A percentile compares a stretch with the other conserved stretches of the same genome.
Conservation (phyloP, 371 early-diverging fungal genomes). For the Mortierella sp. region DNA sequence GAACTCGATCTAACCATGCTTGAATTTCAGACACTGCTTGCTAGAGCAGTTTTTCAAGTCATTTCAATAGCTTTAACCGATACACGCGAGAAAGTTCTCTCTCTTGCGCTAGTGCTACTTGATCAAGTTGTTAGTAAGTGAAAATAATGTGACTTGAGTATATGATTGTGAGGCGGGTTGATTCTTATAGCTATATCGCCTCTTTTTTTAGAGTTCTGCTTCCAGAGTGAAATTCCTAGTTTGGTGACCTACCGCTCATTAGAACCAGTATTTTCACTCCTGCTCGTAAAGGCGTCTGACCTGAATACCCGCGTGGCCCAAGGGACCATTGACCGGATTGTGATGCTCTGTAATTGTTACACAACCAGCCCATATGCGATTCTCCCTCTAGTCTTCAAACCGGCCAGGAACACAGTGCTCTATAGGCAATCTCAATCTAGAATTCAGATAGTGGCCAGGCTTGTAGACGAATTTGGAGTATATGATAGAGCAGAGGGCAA, state of each 20-base stretch:
- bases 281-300: conserved; percentile 73
- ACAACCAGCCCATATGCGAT: conserved; percentile 62
- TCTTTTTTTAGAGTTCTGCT: conserved; percentile 56
- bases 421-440: conserved; percentile 52
- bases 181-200: not conserved
- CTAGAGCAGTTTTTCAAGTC: conserved; percentile 70
- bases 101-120: conserved; percentile 66
- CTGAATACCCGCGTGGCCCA: conserved; percentile 70
- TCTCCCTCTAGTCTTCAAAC: conserved; percentile 64
- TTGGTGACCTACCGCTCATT: conserved; percentile 58
- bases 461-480: conserved; percentile 66
- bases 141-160: too few species aligned
- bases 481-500: conserved; percentile 40
- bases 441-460: conserved; percentile 67
- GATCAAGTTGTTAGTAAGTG: conserved; percentile 68
- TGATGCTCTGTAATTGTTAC: conserved; percentile 67
- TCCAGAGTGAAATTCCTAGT: conserved; percentile 56
- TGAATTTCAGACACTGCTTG: conserved; percentile 54
- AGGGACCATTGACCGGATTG: conserved; percentile 63
- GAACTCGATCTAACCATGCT: not conserved
- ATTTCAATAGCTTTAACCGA: conserved; percentile 74
- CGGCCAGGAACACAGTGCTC: conserved; percentile 47
- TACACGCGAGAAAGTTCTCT: conserved; percentile 70
- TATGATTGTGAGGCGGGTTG: too few species aligned
- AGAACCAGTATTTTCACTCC: conserved; percentile 65